These are phyloP conservation scores for Penicillium sp. DNA, from an alignment of 2,329 filamentous ascomycete genomes.

Conservation along the genomic window DNA sequence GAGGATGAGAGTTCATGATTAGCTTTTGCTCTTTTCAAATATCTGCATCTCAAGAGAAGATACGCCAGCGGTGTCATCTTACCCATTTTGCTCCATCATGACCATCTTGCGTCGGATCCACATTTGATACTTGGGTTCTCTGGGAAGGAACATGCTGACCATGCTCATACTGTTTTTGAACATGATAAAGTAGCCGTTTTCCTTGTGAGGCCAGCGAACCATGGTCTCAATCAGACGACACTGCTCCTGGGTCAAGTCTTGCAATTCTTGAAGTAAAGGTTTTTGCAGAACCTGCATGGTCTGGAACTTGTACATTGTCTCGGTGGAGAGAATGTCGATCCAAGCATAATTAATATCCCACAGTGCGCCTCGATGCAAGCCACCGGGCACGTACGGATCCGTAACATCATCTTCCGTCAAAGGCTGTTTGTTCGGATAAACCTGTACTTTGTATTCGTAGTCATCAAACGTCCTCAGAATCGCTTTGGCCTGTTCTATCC, in stretches of 20 bases:
- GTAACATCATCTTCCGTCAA: slow-evolving; percentile 66
- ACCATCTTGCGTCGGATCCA: slow-evolving; percentile 82
- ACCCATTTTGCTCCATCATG: slow-evolving; percentile 75
- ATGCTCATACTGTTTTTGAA: slow-evolving; percentile 76
- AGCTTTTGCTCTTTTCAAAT: background rate
- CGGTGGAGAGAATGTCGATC: slow-evolving; percentile 75
- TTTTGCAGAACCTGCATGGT: slow-evolving; percentile 58
- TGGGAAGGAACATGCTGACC: slow-evolving; percentile 74
- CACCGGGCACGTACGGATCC: slow-evolving; percentile 67
- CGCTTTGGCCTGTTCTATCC: slow-evolving; percentile 41
- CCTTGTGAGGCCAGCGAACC: slow-evolving; percentile 67
- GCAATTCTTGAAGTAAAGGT: slow-evolving; percentile 55
- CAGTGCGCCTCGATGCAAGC: slow-evolving; percentile 68
- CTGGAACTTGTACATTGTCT: slow-evolving; percentile 78
- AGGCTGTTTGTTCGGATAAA: slow-evolving; percentile 58
- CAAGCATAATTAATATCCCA: slow-evolving; percentile 73
- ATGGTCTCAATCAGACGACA: slow-evolving; percentile 80
- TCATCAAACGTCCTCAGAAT: slow-evolving; percentile 65
- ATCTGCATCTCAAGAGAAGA: background rate
- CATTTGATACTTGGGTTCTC: slow-evolving; percentile 67
- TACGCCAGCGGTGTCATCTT: slow-evolving; percentile 34
- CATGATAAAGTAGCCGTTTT: slow-evolving; percentile 68
- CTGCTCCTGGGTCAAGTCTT: slow-evolving; percentile 63
- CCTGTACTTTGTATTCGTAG: slow-evolving; percentile 60
- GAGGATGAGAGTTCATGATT: background rate